Percentiles rank a stretch among this genome's conserved stretches.
phyloP scores from a whole-genome alignment of 73 alveolate genomes.

The Paramecium tetraurelia region DNA sequence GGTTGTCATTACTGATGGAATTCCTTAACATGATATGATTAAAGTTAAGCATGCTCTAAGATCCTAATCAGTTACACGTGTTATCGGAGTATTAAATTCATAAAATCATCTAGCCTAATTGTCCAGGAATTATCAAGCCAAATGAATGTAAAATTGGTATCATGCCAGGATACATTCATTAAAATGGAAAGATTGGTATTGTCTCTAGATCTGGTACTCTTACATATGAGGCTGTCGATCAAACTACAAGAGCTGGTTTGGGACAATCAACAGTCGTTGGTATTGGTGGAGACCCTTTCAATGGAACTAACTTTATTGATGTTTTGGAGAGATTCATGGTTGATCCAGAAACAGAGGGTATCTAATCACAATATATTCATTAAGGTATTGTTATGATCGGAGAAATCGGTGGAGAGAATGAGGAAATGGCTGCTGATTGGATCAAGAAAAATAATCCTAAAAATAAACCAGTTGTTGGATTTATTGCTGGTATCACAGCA shows the following conservation, averaged over 20 bases:
- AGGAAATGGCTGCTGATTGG: slow-evolving; percentile 94
- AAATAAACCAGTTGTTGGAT: slow-evolving; percentile 92
- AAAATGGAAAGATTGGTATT: slow-evolving; percentile 84
- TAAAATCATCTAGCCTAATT: slow-evolving; percentile 69
- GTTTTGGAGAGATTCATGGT: slow-evolving; percentile 84
- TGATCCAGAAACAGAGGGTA: slow-evolving; percentile 94
- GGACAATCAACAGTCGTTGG: slow-evolving; percentile 94
- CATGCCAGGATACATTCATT: slow-evolving; percentile 97
- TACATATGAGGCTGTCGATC: slow-evolving; percentile 96
- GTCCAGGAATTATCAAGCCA: slow-evolving; percentile 98
- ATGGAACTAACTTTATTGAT: slow-evolving; percentile 97
- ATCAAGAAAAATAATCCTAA: slow-evolving; percentile 73
- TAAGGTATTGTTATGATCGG: slow-evolving; percentile 95
- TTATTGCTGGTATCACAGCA: slow-evolving; percentile 94
- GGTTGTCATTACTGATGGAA: slow-evolving; percentile 95
- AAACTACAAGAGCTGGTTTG: slow-evolving; percentile 91
- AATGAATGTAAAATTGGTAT: slow-evolving; percentile 98
- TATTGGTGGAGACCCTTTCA: slow-evolving; percentile 97
- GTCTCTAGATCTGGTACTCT: slow-evolving; percentile 94
- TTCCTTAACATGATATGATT: slow-evolving; percentile 92
- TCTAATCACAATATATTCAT: background rate
- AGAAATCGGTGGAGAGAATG: slow-evolving; percentile 98
- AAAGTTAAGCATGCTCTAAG: slow-evolving; percentile 90
- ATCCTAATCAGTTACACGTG: slow-evolving; percentile 84
- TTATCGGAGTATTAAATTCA: slow-evolving; percentile 74